phyloP scores from a whole-genome alignment of 164 flowering plant species.

The Sedum album region DNA sequence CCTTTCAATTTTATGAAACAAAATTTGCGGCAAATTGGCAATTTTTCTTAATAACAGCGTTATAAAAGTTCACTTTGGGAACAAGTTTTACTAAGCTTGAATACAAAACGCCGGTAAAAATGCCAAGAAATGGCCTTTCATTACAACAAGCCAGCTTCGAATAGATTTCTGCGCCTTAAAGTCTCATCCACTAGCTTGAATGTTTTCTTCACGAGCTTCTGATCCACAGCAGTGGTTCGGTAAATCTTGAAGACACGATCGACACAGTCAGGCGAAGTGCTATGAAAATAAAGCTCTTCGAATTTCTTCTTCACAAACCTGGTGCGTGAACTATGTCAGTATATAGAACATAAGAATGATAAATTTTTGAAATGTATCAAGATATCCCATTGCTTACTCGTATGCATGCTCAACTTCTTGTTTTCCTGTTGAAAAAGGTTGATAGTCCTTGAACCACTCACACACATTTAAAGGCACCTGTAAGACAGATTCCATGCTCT shows the following conservation, averaged over 20 bases:
- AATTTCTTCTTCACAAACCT: constrained; percentile 98
- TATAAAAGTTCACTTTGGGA: no score
- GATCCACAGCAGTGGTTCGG: constrained; percentile 38
- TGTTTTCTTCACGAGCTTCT: constrained; percentile 43
- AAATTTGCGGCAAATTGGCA: no score
- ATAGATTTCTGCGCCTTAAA: constrained; percentile 76
- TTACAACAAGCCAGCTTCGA: constrained; percentile 89
- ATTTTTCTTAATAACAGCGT: no score
- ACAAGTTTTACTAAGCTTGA: neutral
- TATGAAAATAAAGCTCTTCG: constrained; percentile 86
- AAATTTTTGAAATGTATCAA: neutral
- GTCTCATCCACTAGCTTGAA: constrained; percentile 97
- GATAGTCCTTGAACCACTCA: constrained; percentile 97
- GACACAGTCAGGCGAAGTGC: constrained; percentile 72
- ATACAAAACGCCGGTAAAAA: no score
- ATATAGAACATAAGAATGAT: neutral
- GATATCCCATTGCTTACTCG: constrained; percentile 55
- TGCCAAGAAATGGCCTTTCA: neutral
- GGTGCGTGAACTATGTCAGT: neutral
- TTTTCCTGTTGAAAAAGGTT: constrained; percentile 78
- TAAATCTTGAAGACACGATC: constrained; percentile 94
- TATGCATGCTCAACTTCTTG: constrained; percentile 97
- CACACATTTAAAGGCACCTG: constrained; percentile 87
- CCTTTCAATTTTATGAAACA: neutral
- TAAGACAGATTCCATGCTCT: constrained; percentile 6